Conservation (phyloP, 805 yeast species). For the Kurtzmaniella fragi region DNA sequence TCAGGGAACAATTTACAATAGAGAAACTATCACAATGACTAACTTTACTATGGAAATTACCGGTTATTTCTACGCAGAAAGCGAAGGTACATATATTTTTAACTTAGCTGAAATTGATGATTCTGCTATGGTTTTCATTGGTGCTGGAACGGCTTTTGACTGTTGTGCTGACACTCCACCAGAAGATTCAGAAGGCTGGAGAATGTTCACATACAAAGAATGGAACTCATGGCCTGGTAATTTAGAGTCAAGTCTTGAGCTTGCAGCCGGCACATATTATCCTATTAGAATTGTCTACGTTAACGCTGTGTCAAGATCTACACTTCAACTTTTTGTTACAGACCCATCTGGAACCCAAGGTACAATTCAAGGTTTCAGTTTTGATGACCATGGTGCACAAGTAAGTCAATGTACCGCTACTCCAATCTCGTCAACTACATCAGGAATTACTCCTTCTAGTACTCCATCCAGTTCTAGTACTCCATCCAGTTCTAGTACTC, state of each 20-base stretch:
- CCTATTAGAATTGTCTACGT: slow-evolving; percentile 18
- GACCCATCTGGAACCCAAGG: neutral
- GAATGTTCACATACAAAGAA: too few relatives aligned
- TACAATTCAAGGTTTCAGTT: too few relatives aligned
- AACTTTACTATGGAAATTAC: slow-evolving; percentile 14
- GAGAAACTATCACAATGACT: slow-evolving; percentile 6
- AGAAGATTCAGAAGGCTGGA: too few relatives aligned
- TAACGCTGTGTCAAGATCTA: slow-evolving; percentile 12
- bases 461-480: too few relatives aligned
- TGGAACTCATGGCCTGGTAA: too few relatives aligned
- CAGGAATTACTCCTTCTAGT: too few relatives aligned
- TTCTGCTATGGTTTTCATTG: slow-evolving; percentile 23
- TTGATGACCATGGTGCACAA: too few relatives aligned
- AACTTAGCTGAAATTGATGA: slow-evolving; percentile 19
- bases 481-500: too few relatives aligned
- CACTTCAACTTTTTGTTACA: neutral
- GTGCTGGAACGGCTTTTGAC: slow-evolving; percentile 21
- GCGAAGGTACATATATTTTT: slow-evolving; percentile 21
- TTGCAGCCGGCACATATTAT: slow-evolving; percentile 17
- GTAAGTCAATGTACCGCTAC: too few relatives aligned
- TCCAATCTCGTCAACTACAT: too few relatives aligned
- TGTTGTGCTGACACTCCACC: too few relatives aligned
- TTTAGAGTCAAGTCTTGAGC: neutral
- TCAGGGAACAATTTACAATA: neutral
- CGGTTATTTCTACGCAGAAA: slow-evolving; percentile 15